These are phyloP conservation scores for Carallia pectinifolia DNA, from an alignment of 345 rosid species.

Conservation along the genomic window DNA sequence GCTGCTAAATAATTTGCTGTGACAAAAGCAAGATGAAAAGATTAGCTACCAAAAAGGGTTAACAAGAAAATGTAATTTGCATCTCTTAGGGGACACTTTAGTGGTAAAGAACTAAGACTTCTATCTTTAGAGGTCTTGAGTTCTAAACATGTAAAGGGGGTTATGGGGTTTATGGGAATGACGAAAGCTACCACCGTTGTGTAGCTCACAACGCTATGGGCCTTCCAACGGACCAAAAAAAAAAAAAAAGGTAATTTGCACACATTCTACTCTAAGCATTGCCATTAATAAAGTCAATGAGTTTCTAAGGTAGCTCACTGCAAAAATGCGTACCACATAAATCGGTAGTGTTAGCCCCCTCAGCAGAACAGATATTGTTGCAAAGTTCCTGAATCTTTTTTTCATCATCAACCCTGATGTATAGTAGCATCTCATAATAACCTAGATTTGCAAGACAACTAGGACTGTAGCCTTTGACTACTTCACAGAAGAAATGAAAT, in stretches of 20 bases:
- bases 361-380: slow-evolving; percentile 23
- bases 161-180: too few relatives aligned
- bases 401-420: slow-evolving; percentile 43
- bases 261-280: too few relatives aligned
- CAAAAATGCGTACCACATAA: slow-evolving; percentile 45
- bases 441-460: slow-evolving; percentile 47
- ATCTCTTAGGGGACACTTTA: not conserved
- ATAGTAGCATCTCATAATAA: slow-evolving; percentile 84
- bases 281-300: not conserved
- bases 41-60: too few relatives aligned
- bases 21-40: slow-evolving; percentile 8
- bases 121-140: not conserved
- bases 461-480: slow-evolving; percentile 40
- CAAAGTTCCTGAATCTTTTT: slow-evolving; percentile 62
- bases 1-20: slow-evolving; percentile 80
- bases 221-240: too few relatives aligned
- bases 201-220: not conserved
- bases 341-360: slow-evolving; percentile 23
- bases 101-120: not conserved
- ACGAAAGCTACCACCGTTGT: too few relatives aligned
- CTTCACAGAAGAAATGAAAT: slow-evolving; percentile 39
- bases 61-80: too few relatives aligned
- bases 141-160: too few relatives aligned
- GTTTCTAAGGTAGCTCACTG: not conserved
- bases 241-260: not conserved